A percentile compares a stretch with the other conserved stretches of the same genome.
phyloP scores from a whole-genome alignment of 768 basidiomycete species.

The Cubamyces sp. region DNA sequence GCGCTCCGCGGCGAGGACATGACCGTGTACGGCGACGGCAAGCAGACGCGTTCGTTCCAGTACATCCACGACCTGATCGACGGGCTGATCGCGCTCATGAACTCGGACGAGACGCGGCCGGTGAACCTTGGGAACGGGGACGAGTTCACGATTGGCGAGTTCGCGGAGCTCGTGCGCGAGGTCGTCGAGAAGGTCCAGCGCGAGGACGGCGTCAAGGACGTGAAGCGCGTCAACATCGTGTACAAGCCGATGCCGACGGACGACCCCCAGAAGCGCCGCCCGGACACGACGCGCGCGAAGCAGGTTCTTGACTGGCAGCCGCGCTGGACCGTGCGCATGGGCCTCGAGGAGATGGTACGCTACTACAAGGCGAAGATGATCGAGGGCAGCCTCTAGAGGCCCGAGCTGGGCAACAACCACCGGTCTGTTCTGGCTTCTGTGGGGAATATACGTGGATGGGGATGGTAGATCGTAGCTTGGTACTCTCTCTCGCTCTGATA shows the following conservation, averaged over 20 bases:
- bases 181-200: conserved; percentile 92
- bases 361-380: conserved; percentile 92
- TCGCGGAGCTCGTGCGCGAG: conserved; percentile 90
- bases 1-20: conserved; percentile 96
- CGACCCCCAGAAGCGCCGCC: conserved; percentile 92
- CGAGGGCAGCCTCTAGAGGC: conserved; percentile 71
- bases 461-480: neutral
- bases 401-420: neutral
- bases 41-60: conserved; percentile 94
- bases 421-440: neutral
- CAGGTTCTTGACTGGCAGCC: conserved; percentile 88
- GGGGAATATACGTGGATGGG: neutral
- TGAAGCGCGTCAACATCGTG: conserved; percentile 64
- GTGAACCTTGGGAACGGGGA: conserved; percentile 96
- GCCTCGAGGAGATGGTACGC: conserved; percentile 91
- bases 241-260: conserved; percentile 86
- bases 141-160: conserved; percentile 95
- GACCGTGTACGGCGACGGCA: conserved; percentile 95
- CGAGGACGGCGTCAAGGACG: conserved; percentile 66
- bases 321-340: conserved; percentile 90
- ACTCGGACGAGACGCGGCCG: conserved; percentile 88
- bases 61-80: conserved; percentile 98
- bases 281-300: conserved; percentile 92
- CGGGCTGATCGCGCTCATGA: conserved; percentile 93
- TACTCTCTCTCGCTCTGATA: conserved; percentile 4